Evolutionary conservation across 2,329 filamentous ascomycete genomes (phyloP).

Genomic region (Fusarium tupiense): DNA sequence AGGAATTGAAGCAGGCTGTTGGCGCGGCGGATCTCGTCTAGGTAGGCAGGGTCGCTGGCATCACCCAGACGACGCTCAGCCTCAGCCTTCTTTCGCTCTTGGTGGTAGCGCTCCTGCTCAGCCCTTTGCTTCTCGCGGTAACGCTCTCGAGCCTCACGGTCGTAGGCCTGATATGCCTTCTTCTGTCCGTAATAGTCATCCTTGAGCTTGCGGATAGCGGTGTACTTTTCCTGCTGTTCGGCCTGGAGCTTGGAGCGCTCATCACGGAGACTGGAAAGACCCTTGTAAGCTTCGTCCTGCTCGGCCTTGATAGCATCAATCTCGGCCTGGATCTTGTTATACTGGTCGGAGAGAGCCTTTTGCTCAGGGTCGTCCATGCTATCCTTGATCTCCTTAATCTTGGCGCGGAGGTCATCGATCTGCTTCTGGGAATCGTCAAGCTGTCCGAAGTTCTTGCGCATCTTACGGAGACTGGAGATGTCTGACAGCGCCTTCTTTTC

Average conservation of each 20-base stretch:
- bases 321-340: conserved; percentile 86
- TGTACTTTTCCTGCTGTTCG: conserved; percentile 87
- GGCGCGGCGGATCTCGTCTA: conserved; percentile 90
- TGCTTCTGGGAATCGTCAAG: conserved; percentile 88
- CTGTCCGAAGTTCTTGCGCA: conserved; percentile 88
- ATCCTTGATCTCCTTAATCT: conserved; percentile 91
- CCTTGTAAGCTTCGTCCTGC: conserved; percentile 91
- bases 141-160: conserved; percentile 82
- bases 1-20: conserved; percentile 91
- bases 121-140: conserved; percentile 80
- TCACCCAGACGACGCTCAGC: conserved; percentile 82
- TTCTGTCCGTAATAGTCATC: conserved; percentile 86
- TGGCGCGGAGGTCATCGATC: conserved; percentile 86
- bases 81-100: conserved; percentile 78
- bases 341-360: conserved; percentile 87
- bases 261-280: conserved; percentile 83
- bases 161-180: conserved; percentile 84
- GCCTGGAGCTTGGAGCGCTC: conserved; percentile 85
- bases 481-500: conserved; percentile 94
- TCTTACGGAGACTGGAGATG: conserved; percentile 83
- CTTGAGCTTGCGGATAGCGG: conserved; percentile 85
- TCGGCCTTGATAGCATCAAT: conserved; percentile 90
- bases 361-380: conserved; percentile 89
- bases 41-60: conserved; percentile 86
- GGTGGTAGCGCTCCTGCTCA: conserved; percentile 78